Evolutionary conservation across 352 stramenopile species (phyloP).

Genomic region (Pythium aphanidermatum): DNA sequence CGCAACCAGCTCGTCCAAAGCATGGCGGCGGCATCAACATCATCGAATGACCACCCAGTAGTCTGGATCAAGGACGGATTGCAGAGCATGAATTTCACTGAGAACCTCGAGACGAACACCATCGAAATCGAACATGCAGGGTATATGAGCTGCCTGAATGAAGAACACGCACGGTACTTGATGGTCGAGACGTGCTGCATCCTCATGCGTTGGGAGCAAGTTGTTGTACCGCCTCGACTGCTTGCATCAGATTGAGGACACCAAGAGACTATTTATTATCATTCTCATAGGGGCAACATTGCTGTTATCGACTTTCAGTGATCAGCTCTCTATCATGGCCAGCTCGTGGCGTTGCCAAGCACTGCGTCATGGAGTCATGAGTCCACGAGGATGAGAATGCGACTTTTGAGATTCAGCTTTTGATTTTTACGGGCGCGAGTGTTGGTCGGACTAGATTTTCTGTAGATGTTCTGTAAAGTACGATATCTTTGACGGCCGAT

Average conservation of each 20-base stretch:
- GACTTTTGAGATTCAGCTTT: too few species aligned
- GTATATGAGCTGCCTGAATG: slow-evolving; percentile 28
- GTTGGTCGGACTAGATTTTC: background rate
- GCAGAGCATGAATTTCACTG: slow-evolving; percentile 19
- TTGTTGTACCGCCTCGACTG: slow-evolving; percentile 38
- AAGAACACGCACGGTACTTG: slow-evolving; percentile 40
- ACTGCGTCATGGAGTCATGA: too few species aligned
- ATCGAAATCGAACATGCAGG: slow-evolving; percentile 21
- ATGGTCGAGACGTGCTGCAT: slow-evolving; percentile 50
- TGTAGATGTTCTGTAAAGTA: slow-evolving; percentile 5
- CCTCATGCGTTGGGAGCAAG: slow-evolving; percentile 52
- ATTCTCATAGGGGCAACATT: too few species aligned
- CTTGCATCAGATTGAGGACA: slow-evolving; percentile 17
- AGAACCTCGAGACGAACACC: slow-evolving; percentile 11
- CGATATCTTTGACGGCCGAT: too few species aligned
- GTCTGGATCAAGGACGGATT: slow-evolving; percentile 22
- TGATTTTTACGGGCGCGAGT: background rate
- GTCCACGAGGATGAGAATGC: too few species aligned
- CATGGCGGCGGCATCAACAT: background rate
- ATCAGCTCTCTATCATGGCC: too few species aligned
- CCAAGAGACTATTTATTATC: too few species aligned
- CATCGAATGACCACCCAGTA: slow-evolving; percentile 1
- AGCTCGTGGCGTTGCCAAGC: too few species aligned
- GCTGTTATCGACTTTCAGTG: too few species aligned
- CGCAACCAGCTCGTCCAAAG: background rate